Conservation (phyloP, 2,329 filamentous ascomycete species). For the Dothideomycetes sp. region DNA sequence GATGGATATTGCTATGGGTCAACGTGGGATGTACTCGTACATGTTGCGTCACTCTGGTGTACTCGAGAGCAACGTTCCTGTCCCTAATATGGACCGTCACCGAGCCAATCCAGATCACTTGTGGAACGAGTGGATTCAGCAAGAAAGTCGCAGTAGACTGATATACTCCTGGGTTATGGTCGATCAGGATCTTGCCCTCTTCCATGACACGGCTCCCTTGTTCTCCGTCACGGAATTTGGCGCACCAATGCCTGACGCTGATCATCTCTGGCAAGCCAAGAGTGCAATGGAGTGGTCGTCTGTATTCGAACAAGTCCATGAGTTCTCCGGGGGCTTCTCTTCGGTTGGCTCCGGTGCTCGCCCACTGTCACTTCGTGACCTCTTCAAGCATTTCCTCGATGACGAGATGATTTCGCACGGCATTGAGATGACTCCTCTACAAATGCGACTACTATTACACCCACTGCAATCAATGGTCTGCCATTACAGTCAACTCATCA, state of each 20-base stretch:
- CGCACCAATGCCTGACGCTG: conserved; percentile 52
- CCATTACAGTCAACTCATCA: conserved; percentile 54
- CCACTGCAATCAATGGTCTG: conserved; percentile 55
- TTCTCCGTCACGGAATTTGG: conserved; percentile 56
- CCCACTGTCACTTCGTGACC: conserved; percentile 49
- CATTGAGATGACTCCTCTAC: conserved; percentile 41
- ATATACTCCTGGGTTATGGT: conserved; percentile 69
- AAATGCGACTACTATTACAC: conserved; percentile 57
- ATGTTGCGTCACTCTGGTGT: conserved; percentile 62
- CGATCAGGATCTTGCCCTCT: conserved; percentile 59
- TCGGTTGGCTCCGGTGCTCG: conserved; percentile 42
- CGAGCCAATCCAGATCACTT: conserved; percentile 37
- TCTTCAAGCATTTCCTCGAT: conserved; percentile 58
- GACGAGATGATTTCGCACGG: conserved; percentile 47
- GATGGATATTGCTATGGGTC: conserved; percentile 67
- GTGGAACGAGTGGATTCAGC: conserved; percentile 55
- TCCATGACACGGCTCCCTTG: conserved; percentile 51
- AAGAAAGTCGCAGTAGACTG: conserved; percentile 54
- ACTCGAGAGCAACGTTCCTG: conserved; percentile 36
- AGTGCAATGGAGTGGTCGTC: conserved; percentile 49
- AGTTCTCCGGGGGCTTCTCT: conserved; percentile 41
- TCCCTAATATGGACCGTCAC: conserved; percentile 36
- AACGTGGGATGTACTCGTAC: conserved; percentile 61
- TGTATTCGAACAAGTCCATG: conserved; percentile 48
- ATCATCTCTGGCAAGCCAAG: conserved; percentile 52